These are phyloP conservation scores for Endocladia muricata DNA, from an alignment of 31 red algal genomes.

Conservation along the genomic window DNA sequence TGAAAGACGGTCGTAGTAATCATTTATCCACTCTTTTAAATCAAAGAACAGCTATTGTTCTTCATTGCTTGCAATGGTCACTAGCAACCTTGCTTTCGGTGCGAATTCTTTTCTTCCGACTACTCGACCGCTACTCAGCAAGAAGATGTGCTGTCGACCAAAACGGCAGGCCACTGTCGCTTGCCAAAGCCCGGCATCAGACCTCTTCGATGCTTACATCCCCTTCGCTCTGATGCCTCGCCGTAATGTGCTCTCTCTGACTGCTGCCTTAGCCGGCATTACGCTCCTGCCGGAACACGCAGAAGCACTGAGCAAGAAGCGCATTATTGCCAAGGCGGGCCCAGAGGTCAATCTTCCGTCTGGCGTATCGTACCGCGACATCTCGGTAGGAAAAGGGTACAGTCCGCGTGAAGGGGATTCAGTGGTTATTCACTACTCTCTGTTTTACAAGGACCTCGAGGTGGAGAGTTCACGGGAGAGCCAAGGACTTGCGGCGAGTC, in stretches of 20 bases:
- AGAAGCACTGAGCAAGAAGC: slow-evolving; percentile 61
- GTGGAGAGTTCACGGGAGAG: slow-evolving; percentile 78
- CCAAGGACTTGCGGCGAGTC: slow-evolving; percentile 79
- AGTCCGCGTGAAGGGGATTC: slow-evolving; percentile 60
- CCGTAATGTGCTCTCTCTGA: slow-evolving; percentile 17
- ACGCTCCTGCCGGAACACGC: slow-evolving; percentile 9
- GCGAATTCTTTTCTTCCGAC: too few relatives aligned
- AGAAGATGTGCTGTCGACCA: too few relatives aligned
- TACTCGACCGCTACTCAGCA: too few relatives aligned
- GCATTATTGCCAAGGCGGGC: slow-evolving; percentile 64
- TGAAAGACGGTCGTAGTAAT: too few relatives aligned
- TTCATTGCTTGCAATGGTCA: too few relatives aligned
- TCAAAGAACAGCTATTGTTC: too few relatives aligned
- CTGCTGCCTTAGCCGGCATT: slow-evolving; percentile 20
- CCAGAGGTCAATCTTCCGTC: slow-evolving; percentile 25
- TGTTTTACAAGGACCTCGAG: slow-evolving; percentile 80
- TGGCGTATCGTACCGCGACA: slow-evolving; percentile 74
- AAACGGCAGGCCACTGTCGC: neutral
- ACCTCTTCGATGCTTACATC: neutral
- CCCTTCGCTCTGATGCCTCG: slow-evolving; percentile 27
- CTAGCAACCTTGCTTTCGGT: too few relatives aligned
- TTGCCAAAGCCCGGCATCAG: neutral
- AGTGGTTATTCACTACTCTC: slow-evolving; percentile 81
- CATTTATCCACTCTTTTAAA: too few relatives aligned
- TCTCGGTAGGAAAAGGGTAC: slow-evolving; percentile 71